Conservation (phyloP, 2,329 filamentous ascomycete genomes). For the Uncinocarpus reesii region DNA sequence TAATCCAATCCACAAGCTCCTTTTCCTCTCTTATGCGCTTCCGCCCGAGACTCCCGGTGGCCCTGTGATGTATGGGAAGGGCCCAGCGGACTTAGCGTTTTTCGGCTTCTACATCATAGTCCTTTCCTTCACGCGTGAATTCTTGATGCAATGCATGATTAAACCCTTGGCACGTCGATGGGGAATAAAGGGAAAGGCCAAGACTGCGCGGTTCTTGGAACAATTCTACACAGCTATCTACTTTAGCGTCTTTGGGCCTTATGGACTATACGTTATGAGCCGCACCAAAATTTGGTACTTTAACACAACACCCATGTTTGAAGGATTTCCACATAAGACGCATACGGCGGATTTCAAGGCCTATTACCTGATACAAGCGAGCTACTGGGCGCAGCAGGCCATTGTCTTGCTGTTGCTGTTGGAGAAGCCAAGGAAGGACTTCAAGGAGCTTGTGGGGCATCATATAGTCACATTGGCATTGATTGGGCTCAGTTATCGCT, state of each 20-base stretch:
- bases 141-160: slow-evolving; percentile 85
- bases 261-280: slow-evolving; percentile 83
- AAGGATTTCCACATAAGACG: slow-evolving; percentile 70
- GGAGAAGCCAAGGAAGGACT: slow-evolving; percentile 91
- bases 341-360: slow-evolving; percentile 80
- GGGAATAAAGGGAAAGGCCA: slow-evolving; percentile 61
- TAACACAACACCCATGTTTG: slow-evolving; percentile 83
- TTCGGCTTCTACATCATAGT: slow-evolving; percentile 83
- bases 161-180: slow-evolving; percentile 61
- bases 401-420: slow-evolving; percentile 77
- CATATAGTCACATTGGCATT: slow-evolving; percentile 80
- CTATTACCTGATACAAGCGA: slow-evolving; percentile 88
- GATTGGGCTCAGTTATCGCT: slow-evolving; percentile 80
- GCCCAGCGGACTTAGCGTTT: slow-evolving; percentile 74
- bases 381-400: slow-evolving; percentile 91
- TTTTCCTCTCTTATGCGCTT: slow-evolving; percentile 82
- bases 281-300: slow-evolving; percentile 92
- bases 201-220: slow-evolving; percentile 90
- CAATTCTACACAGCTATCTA: slow-evolving; percentile 91
- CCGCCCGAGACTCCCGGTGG: slow-evolving; percentile 43
- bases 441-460: slow-evolving; percentile 82
- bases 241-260: slow-evolving; percentile 71
- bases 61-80: slow-evolving; percentile 71
- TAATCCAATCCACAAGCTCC: slow-evolving; percentile 69
- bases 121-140: slow-evolving; percentile 86